Base-by-base conservation (phyloP, 495 filamentous ascomycete species). In the Aspergillus nanangensis region DNA sequence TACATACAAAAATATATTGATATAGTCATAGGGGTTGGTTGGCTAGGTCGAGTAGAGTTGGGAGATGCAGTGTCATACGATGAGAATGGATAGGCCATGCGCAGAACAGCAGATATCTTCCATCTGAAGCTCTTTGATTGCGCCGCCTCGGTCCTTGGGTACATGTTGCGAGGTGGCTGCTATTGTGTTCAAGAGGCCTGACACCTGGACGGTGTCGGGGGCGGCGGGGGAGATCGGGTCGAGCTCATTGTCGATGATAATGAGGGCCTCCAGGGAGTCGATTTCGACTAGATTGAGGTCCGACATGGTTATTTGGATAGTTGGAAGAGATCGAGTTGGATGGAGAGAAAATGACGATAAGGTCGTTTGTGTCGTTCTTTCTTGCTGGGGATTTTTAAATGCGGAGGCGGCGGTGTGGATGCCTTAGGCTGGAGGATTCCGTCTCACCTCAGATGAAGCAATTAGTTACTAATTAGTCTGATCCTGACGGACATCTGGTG, bases 41-140 rank as follows among this genome's bases (percentile, higher is more conserved):
- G 24, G 33, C 11, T 22, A 40, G 39, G 3, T 21, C 18, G 15
- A n/a, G 21, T 13, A 13, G 11, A 15, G 10, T 23, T 13, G 32
- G 17, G 41, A 34, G 36, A 25, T 13, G 10, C 32, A 11, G 17
- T 36, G 21, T n/a, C 61, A 49, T 65, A 78, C 76, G 44, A 82
- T 63, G 11, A 82, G 56, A 21, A 82, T 67, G 9, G 77, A 80
- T 36, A 83, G 53, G 3, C 80, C 80, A 61, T 81, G 78, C 0
- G 79, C 79, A 11, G 73, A 71, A 48, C 80, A 82, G 56, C 79
- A 84, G 8, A 84, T 71, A 52, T 70, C 62, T 41, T 75, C 76
- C 72, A 81, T 76, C 9, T 69, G 58, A 24, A 80, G 38, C 37
- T 80, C 76, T 42, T 63, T 65, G 27, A 42, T 55, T 2, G 69